These are phyloP conservation scores for Cardamine occulta DNA, from an alignment of 345 rosid species.

Conservation along the genomic window DNA sequence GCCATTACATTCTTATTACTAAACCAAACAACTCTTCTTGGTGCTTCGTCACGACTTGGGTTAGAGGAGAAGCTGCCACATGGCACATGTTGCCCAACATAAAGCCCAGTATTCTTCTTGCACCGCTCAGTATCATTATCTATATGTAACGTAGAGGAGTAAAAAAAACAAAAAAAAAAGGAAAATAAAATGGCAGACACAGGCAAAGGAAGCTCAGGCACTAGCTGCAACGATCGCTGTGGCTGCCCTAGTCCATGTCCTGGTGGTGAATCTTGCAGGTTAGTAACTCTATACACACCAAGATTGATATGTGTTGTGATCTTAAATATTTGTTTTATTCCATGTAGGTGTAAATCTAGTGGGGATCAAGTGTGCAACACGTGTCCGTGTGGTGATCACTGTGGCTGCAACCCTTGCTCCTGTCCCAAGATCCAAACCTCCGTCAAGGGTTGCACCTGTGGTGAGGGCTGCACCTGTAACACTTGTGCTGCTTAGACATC, in stretches of 20 bases:
- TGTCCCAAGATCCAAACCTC: constrained; percentile 44
- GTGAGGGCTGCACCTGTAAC: constrained; percentile 41
- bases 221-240: constrained; percentile 45
- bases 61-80: constrained; percentile 33
- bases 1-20: constrained; percentile 5
- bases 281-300: not conserved
- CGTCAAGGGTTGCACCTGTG: constrained; percentile 35
- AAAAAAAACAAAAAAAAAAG: no score
- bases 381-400: constrained; percentile 64
- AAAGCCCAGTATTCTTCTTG: not conserved
- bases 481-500: constrained; percentile 29
- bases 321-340: not conserved
- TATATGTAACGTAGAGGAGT: not conserved
- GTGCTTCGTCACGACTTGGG: constrained; percentile 23
- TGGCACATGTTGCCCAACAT: constrained; percentile 12
- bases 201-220: constrained; percentile 25
- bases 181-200: constrained; percentile 39
- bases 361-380: constrained; percentile 45
- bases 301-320: constrained; percentile 12
- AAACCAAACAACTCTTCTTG: not conserved
- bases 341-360: constrained; percentile 48
- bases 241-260: constrained; percentile 54
- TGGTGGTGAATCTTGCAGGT: constrained; percentile 59
- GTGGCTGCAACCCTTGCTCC: constrained; percentile 69
- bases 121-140: not conserved